Conservation (phyloP, 2,329 filamentous ascomycete genomes). For the Talaromyces piceae region DNA sequence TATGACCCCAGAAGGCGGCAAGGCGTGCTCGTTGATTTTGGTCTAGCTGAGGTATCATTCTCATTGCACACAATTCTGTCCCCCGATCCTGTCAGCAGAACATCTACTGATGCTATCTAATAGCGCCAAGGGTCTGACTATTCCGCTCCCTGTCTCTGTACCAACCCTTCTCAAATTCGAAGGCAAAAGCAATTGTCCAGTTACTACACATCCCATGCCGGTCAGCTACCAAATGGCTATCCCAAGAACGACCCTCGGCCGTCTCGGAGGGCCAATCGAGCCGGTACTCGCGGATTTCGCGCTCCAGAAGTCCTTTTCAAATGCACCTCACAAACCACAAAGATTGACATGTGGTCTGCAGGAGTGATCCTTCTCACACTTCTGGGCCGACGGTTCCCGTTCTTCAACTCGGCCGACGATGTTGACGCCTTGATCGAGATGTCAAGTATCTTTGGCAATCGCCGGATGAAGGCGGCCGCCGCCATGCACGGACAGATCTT, state of each 20-base stretch:
- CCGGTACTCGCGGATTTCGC: slow-evolving; percentile 89
- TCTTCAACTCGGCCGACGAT: slow-evolving; percentile 98
- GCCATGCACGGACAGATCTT: slow-evolving; percentile 84
- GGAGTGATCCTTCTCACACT: slow-evolving; percentile 97
- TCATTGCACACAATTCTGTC: not conserved
- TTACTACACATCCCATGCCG: slow-evolving; percentile 49
- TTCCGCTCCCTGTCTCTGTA: slow-evolving; percentile 62
- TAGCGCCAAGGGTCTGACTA: slow-evolving; percentile 50
- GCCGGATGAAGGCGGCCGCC: slow-evolving; percentile 74
- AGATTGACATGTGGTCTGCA: slow-evolving; percentile 94
- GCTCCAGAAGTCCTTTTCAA: slow-evolving; percentile 96
- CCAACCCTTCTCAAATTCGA: slow-evolving; percentile 56
- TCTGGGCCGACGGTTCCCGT: slow-evolving; percentile 84
- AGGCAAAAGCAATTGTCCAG: slow-evolving; percentile 50
- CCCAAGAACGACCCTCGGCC: slow-evolving; percentile 84
- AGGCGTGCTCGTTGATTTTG: slow-evolving; percentile 96
- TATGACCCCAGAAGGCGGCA: slow-evolving; percentile 71
- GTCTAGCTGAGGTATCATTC: slow-evolving; percentile 69
- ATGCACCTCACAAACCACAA: slow-evolving; percentile 87
- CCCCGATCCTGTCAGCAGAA: not conserved
- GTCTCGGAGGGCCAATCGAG: slow-evolving; percentile 84
- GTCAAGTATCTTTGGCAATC: slow-evolving; percentile 82
- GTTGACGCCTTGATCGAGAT: slow-evolving; percentile 97
- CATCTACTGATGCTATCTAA: not conserved
- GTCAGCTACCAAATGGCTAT: slow-evolving; percentile 56